These are phyloP conservation scores for Biancaea sappan DNA, from an alignment of 306 rosid genomes.

Conservation along the genomic window DNA sequence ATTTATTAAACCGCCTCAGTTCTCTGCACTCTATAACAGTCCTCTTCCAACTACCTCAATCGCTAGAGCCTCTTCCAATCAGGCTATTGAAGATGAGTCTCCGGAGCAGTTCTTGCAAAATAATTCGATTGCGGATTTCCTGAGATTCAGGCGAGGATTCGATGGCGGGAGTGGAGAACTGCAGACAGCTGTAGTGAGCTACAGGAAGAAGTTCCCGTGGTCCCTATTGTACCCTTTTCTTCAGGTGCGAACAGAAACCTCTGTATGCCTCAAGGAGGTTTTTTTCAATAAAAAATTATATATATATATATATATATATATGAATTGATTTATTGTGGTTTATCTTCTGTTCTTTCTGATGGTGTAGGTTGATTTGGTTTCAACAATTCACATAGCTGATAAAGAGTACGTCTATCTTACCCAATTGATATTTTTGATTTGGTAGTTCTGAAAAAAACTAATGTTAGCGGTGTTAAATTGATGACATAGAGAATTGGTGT, in stretches of 20 bases:
- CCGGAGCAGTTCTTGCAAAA: conserved; percentile 60
- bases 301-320: conserved; percentile 17
- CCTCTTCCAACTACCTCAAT: conserved; percentile 5
- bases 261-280: neutral
- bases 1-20: conserved; percentile 34
- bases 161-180: conserved; percentile 63
- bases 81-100: conserved; percentile 60
- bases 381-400: conserved; percentile 96
- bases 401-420: conserved; percentile 63
- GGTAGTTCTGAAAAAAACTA: conserved; percentile 15
- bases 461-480: neutral
- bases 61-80: conserved; percentile 41
- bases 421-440: neutral
- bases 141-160: conserved; percentile 71
- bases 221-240: conserved; percentile 73
- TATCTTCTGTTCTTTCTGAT: conserved; percentile 29
- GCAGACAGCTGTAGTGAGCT: conserved; percentile 87
- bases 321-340: conserved; percentile 23
- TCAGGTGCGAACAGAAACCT: conserved; percentile 47
- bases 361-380: conserved; percentile 92
- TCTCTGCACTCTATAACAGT: conserved; percentile 29
- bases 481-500: neutral
- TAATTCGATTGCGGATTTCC: conserved; percentile 86
- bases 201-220: conserved; percentile 88
- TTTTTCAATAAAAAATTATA: too few species aligned